A percentile compares a stretch with the other conserved stretches of the same genome.
These are phyloP conservation scores for Nepenthes gracilis DNA, from an alignment of 148 eudicot species.

Conservation along the genomic window DNA sequence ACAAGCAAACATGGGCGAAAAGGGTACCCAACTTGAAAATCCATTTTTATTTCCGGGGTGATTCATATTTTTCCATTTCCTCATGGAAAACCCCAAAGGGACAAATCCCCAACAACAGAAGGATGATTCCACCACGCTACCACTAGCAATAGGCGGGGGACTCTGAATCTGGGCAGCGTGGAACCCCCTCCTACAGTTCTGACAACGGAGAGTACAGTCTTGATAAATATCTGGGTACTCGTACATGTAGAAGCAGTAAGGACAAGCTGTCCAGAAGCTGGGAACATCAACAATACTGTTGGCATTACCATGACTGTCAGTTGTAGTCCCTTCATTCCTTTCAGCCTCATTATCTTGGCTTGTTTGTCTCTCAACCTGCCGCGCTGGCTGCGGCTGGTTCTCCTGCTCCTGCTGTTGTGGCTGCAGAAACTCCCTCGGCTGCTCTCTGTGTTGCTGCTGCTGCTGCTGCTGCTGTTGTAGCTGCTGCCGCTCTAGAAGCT, in stretches of 20 bases:
- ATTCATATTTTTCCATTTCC: conserved; percentile 21
- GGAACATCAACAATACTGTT: neutral
- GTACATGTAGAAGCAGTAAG: conserved; percentile 66
- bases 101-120: conserved; percentile 47
- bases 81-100: conserved; percentile 42
- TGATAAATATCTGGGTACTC: conserved; percentile 48
- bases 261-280: conserved; percentile 84
- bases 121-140: conserved; percentile 55
- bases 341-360: neutral
- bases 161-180: conserved; percentile 38
- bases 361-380: neutral
- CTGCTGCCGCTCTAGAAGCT: neutral
- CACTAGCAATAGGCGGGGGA: conserved; percentile 34
- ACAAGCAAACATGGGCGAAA: conserved; percentile 42
- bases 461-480: neutral
- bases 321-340: neutral
- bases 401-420: neutral
- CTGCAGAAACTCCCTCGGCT: neutral
- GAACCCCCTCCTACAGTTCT: conserved; percentile 63
- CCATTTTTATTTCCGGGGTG: conserved; percentile 7
- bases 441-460: conserved; percentile 1
- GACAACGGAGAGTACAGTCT: conserved; percentile 58
- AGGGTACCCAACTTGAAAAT: conserved; percentile 31
- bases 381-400: neutral
- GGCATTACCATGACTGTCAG: conserved; percentile 1